Evolutionary conservation across 2,329 filamentous ascomycete species (phyloP).

Genomic region (Xylariales sp.): DNA sequence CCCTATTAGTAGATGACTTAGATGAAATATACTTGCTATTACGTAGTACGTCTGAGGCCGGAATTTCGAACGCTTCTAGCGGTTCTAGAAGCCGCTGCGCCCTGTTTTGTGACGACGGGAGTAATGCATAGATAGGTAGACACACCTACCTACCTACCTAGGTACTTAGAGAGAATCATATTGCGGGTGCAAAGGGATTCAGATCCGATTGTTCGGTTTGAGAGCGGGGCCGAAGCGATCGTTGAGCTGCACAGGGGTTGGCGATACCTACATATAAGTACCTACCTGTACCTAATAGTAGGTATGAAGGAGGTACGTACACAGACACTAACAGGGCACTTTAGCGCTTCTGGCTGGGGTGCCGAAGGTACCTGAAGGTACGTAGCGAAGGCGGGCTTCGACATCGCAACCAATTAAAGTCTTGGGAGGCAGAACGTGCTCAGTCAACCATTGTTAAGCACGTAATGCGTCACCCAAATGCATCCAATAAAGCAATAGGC

Average conservation of each 20-base stretch:
- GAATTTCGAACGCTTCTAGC: constrained; percentile 17
- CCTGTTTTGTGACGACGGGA: background rate
- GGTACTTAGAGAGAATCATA: background rate
- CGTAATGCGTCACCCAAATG: background rate
- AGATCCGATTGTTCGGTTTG: constrained; percentile 30
- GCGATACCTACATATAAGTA: too few relatives aligned
- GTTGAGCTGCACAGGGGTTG: background rate
- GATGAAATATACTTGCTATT: too few relatives aligned
- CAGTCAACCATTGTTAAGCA: constrained; percentile 1
- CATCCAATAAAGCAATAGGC: background rate
- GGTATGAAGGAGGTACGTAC: too few relatives aligned
- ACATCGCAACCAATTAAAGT: constrained; percentile 20
- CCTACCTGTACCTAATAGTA: too few relatives aligned
- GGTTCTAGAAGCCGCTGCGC: constrained; percentile 26
- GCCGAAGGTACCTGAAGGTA: background rate
- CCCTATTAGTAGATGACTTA: background rate
- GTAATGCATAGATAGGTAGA: background rate
- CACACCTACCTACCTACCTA: constrained; percentile 2
- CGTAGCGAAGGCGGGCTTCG: background rate
- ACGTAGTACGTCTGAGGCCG: background rate
- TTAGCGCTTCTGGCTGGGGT: too few relatives aligned
- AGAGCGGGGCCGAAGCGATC: constrained; percentile 21
- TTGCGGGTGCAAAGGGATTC: constrained; percentile 7
- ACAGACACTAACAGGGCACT: too few relatives aligned
- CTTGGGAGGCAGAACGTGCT: constrained; percentile 28